Base-by-base conservation (phyloP, 2,329 filamentous ascomycete genomes). In the Cladophialophora yegresii region DNA sequence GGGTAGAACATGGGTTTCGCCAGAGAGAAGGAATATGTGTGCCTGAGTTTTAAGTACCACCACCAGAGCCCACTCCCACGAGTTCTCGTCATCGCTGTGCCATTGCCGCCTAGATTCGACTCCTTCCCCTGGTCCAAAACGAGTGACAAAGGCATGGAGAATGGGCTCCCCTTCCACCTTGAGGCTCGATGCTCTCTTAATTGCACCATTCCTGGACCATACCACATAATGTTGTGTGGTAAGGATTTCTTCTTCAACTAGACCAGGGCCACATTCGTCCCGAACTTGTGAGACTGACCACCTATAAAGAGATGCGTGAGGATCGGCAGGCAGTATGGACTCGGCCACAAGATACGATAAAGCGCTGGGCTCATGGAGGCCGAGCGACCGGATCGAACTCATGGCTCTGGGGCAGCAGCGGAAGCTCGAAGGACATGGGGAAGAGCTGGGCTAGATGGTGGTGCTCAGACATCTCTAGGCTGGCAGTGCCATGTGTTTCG, bases 41-140 rank as follows among this genome's bases (percentile, higher is more conserved):
- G 91, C 92, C 74, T 98, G 93, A 0, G 91, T 93, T 77, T 91
- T 93, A 69, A 99, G 85, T 70, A 98, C 90, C 56, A 99, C 90
- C 7, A 98, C 91, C 66, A 99, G 79, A 4, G 93, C 70, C 43
- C 65, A 63, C 45, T 71, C 66, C 23, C 30, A 47, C 2, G 53
- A 23, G 16, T 28, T 43, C 8, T n/a, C 20, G 16, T 28, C 8
- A 28, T 53, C 26, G 5, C 50, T 23, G n/a, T 45, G 57, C 33
- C 12, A 22, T 30, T 33, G 45, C 16, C 28, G 10, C 20, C 64
- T 20, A 61, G 64, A 63, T 70, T 73, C 36, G 12, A 26, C 7
- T n/a, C 54, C 47, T 51, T 64, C 28, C 30, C 23, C 83, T 26
- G 81, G 80, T 1, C 89, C 87, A 72, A 99, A 98, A 71, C 87